Base-by-base conservation (phyloP, 2,329 filamentous ascomycete genomes). In the Chalaropsis thielavioides region DNA sequence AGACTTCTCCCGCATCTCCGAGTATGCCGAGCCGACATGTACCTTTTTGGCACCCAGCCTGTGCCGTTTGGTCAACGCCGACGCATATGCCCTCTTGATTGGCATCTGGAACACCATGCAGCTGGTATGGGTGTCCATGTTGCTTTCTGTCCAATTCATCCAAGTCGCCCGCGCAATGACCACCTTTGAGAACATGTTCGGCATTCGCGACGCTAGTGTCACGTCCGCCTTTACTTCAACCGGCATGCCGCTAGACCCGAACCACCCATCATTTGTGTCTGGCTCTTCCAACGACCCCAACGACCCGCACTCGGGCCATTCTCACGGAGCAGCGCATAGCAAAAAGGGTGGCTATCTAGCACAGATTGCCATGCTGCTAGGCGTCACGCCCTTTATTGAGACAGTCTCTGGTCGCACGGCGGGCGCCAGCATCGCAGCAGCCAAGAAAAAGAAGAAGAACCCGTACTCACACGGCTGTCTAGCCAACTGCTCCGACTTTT, bases 401-500 rank as follows among this genome's bases (percentile, higher is more conserved):
- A 96, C 92, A 1, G 91, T 94, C 0, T 90, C 90, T 0, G 92
- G 92, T 1, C 82, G 90, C 51, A 79, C 79, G 2, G 75, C 76
- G 27, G 75, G 78, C 73, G 60, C 60, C 15, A 43, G 58, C 7
- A 60, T 66, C 44, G 77, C 80, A 72, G 51, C 51, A 27, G 51
- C 51, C 51, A 77, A 79, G 75, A 80, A 78, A 69, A 76, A 80
- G 68, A 81, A 81, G 72, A 80, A 80, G 69, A 99, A 97, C 73
- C 92, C 92, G 0, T 99, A 92, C 74, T 92, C 86, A 66, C 81
- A 85, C 40, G 94, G 94, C 7, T 80, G 90, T 46, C 70, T 95
- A n/a, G 83, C 86, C 67, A 99, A 99, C 73, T 99, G 94, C 75
- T 87, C 84, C 69, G 95, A 99, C 75, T 99, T 99, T 74, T 97